Evolutionary conservation across 257 asterid genomes (phyloP), one percentile per base, ranked within the genome.

Genomic region (Nicotiana obtusifolia): DNA sequence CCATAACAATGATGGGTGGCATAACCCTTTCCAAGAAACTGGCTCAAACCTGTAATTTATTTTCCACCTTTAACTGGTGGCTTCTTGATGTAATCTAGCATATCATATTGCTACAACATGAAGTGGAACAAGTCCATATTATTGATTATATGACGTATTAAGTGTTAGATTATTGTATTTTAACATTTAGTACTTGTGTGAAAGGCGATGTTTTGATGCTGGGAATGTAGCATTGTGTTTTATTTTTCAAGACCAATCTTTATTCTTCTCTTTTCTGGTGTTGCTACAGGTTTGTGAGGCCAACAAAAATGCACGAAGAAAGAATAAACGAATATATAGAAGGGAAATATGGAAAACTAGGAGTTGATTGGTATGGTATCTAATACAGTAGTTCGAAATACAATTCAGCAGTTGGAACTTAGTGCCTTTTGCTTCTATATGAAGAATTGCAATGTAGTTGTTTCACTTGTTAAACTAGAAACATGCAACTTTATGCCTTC

Each of bases 331-430:
- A 93, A 82, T 96, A 96, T 82, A 93, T 96, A 68, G 94, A 91
- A 82, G 97, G 98, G 49, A 96, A 96, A 83, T 96, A 94, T 82
- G 98, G 99, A 76, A 76, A 86, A 65, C 83, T 96, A 3, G 97
- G 99, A 64, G 94, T 96, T 83, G 98, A 96, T 78, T 87, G 99
- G 99, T 95, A 89, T 76, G 78, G 0, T 65, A 37, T 26, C 17
- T 49, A 8, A 26, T 75, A 15, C 9, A 49, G 7, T 49, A 49
- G 26, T 16, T 49, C 15, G 24, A 49, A 73, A 24, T 49, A 47
- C 62, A 4, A 49, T 49, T 49, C 62, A 49, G 79, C 22, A 6
- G 5, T 75, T 4, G 26, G 80, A 5, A 26, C 10, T 24, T 49
- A 0, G 62, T 19, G 3, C 52, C 80, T 49, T 24, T 71, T 49